phyloP scores from a whole-genome alignment of 345 rosid species.

The Tarenaya hassleriana region DNA sequence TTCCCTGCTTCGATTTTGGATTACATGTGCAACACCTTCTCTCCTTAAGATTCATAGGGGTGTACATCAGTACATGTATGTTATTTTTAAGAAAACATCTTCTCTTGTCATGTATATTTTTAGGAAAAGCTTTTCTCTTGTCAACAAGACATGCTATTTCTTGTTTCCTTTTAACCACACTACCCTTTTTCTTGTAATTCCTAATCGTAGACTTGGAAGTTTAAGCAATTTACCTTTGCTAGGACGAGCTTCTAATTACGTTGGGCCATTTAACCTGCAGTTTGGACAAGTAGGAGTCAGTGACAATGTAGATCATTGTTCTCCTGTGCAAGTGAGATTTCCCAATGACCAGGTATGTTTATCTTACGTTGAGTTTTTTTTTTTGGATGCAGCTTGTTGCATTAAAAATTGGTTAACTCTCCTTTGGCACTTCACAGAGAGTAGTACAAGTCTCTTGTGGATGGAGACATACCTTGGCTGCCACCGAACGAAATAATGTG shows the following conservation, averaged over 20 bases:
- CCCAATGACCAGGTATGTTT: conserved; percentile 74
- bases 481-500: conserved; percentile 68
- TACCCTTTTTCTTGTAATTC: no score
- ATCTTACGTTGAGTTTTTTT: conserved; percentile 25
- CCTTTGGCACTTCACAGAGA: conserved; percentile 40
- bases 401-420: no score
- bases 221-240: conserved; percentile 4
- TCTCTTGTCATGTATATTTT: no score
- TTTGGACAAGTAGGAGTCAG: conserved; percentile 98
- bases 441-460: conserved; percentile 84
- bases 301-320: conserved; percentile 62
- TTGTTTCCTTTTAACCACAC: no score
- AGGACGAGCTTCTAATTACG: conserved; percentile 21
- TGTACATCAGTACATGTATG: no score
- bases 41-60: no score
- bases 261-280: conserved; percentile 37
- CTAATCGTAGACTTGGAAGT: neutral
- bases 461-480: conserved; percentile 96
- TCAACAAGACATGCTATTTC: no score
- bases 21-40: no score
- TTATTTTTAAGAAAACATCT: no score
- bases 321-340: conserved; percentile 74
- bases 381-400: conserved; percentile 22
- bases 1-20: no score
- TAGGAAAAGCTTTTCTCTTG: no score